Evolutionary conservation across 2,329 filamentous ascomycete genomes (phyloP).

Genomic region (Setomelanomma holmii): DNA sequence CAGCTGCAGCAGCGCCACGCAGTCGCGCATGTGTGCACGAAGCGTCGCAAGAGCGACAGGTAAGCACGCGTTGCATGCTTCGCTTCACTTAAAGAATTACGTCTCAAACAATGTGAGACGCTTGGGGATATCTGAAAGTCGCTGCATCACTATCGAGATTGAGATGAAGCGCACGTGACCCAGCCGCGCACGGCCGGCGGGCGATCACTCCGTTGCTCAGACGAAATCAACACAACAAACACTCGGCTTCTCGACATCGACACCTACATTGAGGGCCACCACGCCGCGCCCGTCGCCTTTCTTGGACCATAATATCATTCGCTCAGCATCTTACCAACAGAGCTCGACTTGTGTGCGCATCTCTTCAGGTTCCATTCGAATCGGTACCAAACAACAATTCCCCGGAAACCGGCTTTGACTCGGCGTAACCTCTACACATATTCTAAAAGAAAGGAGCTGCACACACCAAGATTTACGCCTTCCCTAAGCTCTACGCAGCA

Average conservation of each 20-base stretch:
- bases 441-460: background rate
- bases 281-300: constrained; percentile 23
- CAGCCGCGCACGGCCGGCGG: background rate
- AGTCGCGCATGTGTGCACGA: background rate
- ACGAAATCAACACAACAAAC: constrained; percentile 30
- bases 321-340: constrained; percentile 16
- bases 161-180: background rate
- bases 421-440: background rate
- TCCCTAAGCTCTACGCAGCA: background rate
- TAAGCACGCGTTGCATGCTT: background rate
- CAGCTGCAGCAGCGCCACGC: constrained; percentile 5
- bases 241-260: constrained; percentile 26
- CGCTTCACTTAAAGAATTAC: too few species aligned
- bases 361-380: constrained; percentile 16
- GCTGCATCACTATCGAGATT: background rate
- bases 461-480: background rate
- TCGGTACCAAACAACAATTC: constrained; percentile 25
- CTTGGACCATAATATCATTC: constrained; percentile 27
- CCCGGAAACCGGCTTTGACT: constrained; percentile 3
- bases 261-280: constrained; percentile 27
- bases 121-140: too few species aligned
- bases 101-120: too few species aligned
- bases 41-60: constrained; percentile 8
- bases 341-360: constrained; percentile 9
- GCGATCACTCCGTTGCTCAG: constrained; percentile 21